These are phyloP conservation scores for Fusarium sp. DNA, from an alignment of 2,329 filamentous ascomycete species.

Conservation along the genomic window DNA sequence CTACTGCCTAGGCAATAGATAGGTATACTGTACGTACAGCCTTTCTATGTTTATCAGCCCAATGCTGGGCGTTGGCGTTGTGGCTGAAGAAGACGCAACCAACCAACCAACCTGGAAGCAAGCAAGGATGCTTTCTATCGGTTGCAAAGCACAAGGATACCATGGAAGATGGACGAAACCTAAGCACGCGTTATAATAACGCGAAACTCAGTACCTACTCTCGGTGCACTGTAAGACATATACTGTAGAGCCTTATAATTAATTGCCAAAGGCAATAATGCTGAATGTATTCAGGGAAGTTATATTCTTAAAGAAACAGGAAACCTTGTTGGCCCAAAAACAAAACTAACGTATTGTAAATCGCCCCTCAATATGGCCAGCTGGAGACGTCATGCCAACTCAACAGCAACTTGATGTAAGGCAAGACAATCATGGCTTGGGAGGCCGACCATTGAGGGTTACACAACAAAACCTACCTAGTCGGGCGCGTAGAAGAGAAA, in stretches of 20 bases:
- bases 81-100: conserved; percentile 8
- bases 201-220: background rate
- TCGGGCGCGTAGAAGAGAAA: background rate
- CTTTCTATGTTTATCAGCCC: background rate
- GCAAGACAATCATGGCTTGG: background rate
- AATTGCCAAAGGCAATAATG: background rate
- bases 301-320: background rate
- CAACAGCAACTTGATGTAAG: background rate
- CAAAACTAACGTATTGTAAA: background rate
- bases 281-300: background rate
- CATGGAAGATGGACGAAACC: background rate
- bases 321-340: conserved; percentile 13
- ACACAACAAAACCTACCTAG: conserved; percentile 2
- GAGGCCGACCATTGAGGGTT: conserved; percentile 38
- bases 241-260: background rate
- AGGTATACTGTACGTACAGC: background rate
- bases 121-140: background rate
- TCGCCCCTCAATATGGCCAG: background rate
- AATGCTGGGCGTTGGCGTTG: background rate
- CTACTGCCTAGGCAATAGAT: too few relatives aligned
- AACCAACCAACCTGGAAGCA: background rate
- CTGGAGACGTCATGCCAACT: conserved; percentile 20
- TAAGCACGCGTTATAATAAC: background rate
- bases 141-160: background rate
- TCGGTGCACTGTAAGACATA: background rate